Evolutionary conservation across 169 alveolate species (phyloP), one percentile per base, ranked within the genome.

Genomic region (Plasmodium ovale): DNA sequence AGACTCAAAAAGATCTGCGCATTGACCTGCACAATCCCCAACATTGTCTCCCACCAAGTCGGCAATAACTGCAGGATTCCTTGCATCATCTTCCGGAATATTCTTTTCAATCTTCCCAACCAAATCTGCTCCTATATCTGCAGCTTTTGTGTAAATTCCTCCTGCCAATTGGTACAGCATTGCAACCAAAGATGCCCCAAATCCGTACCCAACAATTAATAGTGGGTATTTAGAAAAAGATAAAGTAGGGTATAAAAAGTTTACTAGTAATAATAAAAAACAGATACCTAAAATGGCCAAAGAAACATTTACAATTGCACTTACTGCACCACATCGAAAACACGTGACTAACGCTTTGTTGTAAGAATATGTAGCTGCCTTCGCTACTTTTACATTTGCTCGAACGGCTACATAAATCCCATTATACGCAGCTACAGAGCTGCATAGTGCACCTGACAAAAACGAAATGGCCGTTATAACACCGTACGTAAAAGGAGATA

Each of bases 91-190:
- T 79, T 96, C 98, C 14, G 98, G 98, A 31, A 95, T 96, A 35
- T 93, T 96, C 31, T 87, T 74, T 72, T 96, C 98, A 47, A 96
- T 94, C 70, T 96, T 96, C 9, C 98, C 98, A 9, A 96, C 96
- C 71, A 96, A 84, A 77, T 96, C 98, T 23, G 98, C 98, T 37
- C 98, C 98, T 2, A 96, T 97, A 87, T 96, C 98, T 0, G 98
- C 98, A 14, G 96, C 97, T 62, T 96, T 96, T 9, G 98, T 96
- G 72, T 92, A 96, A 14, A 96, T 96, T 10, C 98, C 98, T 10
- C 98, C 98, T 73, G 97, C 98, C 19, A 96, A 70, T 91, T 95
- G 94, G n/a, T 96, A 94, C 62, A 94, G 92, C 96, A 95, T 93
- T 19, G 97, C 97, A 9, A 95, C 98, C 68, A 96, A 88, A n/a